Conservation (phyloP, 1,139 yeast genomes). For the Pneumocystis murina region DNA sequence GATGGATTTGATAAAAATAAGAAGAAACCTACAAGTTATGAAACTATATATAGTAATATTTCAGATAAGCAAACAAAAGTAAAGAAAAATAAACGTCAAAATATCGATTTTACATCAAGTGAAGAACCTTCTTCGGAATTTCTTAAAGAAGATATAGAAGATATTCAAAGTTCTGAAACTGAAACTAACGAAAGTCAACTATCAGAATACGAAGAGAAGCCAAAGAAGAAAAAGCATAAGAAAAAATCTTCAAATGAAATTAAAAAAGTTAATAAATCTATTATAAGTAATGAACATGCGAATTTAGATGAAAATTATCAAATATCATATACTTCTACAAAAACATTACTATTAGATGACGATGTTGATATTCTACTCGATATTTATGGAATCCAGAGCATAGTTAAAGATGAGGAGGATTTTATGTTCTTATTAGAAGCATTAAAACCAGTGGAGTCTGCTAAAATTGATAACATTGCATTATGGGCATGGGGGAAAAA, state of each 20-base stretch:
- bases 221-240: constrained; percentile 23
- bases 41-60: not conserved
- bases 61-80: not conserved
- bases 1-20: not conserved
- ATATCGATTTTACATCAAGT: not conserved
- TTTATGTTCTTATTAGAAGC: constrained; percentile 36
- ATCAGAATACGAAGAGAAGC: constrained; percentile 24
- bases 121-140: not conserved
- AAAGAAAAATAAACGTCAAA: not conserved
- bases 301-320: not conserved
- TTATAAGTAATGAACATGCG: not conserved
- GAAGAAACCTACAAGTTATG: not conserved
- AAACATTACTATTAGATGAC: constrained; percentile 20
- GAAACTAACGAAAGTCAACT: constrained; percentile 7
- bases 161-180: not conserved
- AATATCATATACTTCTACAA: not conserved
- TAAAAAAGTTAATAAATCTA: not conserved
- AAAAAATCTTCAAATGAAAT: constrained; percentile 13
- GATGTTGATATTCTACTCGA: constrained; percentile 28
- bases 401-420: constrained; percentile 66
- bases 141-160: not conserved
- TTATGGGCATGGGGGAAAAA: constrained; percentile 59
- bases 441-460: constrained; percentile 21
- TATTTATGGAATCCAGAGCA: constrained; percentile 36
- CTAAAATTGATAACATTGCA: constrained; percentile 30